These are phyloP conservation scores for Coemansia sp. DNA, from an alignment of 192 early-diverging fungal species.

Conservation along the genomic window DNA sequence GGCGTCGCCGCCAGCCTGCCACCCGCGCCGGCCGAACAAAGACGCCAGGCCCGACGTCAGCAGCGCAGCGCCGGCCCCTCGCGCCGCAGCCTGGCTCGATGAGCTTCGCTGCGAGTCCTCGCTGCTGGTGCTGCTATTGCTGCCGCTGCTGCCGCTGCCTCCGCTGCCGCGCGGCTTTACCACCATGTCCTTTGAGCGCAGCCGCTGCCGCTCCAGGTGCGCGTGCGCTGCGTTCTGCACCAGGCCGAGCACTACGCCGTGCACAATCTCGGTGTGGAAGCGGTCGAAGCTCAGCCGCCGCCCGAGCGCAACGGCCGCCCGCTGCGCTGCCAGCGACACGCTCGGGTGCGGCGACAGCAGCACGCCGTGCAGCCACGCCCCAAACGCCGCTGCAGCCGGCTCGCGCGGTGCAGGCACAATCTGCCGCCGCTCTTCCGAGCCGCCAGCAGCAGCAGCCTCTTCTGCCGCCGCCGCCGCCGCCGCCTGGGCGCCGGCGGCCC, in stretches of 20 bases:
- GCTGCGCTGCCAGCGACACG: slow-evolving; percentile 51
- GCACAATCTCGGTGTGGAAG: slow-evolving; percentile 56
- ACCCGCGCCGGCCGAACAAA: slow-evolving; percentile 41
- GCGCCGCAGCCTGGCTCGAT: no score
- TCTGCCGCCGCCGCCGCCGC: neutral
- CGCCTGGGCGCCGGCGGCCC: no score
- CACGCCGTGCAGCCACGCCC: slow-evolving; percentile 55
- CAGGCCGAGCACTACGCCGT: slow-evolving; percentile 50
- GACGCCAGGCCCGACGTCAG: slow-evolving; percentile 31
- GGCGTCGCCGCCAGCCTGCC: slow-evolving; percentile 19
- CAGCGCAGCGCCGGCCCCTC: neutral
- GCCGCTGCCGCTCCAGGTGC: slow-evolving; percentile 32
- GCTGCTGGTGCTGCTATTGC: slow-evolving; percentile 10
- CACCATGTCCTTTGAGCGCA: slow-evolving; percentile 42
- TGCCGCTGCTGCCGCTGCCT: neutral
- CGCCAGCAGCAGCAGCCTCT: neutral
- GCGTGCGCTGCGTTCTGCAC: slow-evolving; percentile 37
- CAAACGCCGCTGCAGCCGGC: slow-evolving; percentile 28
- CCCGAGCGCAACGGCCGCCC: slow-evolving; percentile 40
- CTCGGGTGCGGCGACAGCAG: slow-evolving; percentile 46
- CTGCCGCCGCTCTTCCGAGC: neutral
- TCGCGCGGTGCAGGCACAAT: slow-evolving; percentile 15
- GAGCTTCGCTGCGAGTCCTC: neutral
- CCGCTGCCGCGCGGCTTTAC: slow-evolving; percentile 32
- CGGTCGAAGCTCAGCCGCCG: slow-evolving; percentile 35